Base-by-base conservation (phyloP, 2,329 filamentous ascomycete species). In the Penicillium verrucosum region DNA sequence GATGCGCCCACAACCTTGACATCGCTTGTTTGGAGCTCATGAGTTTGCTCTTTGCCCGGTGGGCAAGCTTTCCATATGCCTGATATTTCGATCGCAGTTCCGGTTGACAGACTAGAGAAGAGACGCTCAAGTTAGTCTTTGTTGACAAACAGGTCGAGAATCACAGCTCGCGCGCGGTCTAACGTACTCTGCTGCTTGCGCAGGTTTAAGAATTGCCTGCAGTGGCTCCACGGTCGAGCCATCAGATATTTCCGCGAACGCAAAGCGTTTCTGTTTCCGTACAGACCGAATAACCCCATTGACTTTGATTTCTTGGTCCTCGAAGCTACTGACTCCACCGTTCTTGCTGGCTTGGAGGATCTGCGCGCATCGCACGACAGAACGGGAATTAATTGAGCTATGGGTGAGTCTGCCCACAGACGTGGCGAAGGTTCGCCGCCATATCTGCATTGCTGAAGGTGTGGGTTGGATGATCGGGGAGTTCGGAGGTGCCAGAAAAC, bases 221-320 rank as follows among this genome's bases (percentile, higher is more conserved):
- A 97, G 74, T 29, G 90, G 81, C 60, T 87, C 80, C 64, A 90
- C 80, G 41, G 89, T 91, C 12, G 92, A 95, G 43, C 94, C 94
- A 79, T 99, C 94, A 11, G 88, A 88, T 51, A 97, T 80, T 58
- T 91, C 85, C 51, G 92, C 88, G 76, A 99, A 97, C 5, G 89
- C 87, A 58, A 89, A 81, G 23, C 83, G 83, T 73, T 97, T 96
- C 79, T 95, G 92, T 72, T 90, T 89, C 60, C 93, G 84, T 58
- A 96, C 87, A 4, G 90, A 93, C 61, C 90, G 85, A 54, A 97
- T 82, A 77, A 89, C 93, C 59, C 92, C 93, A 70, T 89, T 83
- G 65, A 96, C 79, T 56, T 81, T 81, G 46, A 88, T 65, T 53
- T 76, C 67, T 58, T 72, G 67, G 58, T 75, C 68, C 57, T 77